Evolutionary conservation across 2,329 filamentous ascomycete genomes (phyloP).

Genomic region (Grosmannia huntii): DNA sequence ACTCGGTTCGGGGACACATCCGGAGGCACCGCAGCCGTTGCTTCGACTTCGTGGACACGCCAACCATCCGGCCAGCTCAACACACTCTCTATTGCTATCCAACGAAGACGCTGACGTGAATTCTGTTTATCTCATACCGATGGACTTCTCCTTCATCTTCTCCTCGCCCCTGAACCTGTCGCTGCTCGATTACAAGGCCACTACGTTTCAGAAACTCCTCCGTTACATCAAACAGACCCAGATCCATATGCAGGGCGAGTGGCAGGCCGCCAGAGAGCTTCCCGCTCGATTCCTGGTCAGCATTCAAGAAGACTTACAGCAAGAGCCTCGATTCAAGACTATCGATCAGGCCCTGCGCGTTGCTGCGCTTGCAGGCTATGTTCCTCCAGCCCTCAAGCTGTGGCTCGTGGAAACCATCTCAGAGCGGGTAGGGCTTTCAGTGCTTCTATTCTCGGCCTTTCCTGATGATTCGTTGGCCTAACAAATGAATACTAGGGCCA

Average conservation of each 20-base stretch:
- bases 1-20: background rate
- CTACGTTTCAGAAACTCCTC: conserved; percentile 73
- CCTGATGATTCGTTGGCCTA: conserved; percentile 4
- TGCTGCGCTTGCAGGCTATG: conserved; percentile 71
- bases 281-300: conserved; percentile 65
- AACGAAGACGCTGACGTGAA: conserved; percentile 23
- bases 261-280: conserved; percentile 69
- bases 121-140: conserved; percentile 51
- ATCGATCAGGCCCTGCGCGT: conserved; percentile 73
- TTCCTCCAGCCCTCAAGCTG: conserved; percentile 61
- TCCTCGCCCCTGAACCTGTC: conserved; percentile 70
- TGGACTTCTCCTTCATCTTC: conserved; percentile 74
- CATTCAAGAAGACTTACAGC: conserved; percentile 61
- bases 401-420: conserved; percentile 79
- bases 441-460: background rate
- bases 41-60: conserved; percentile 39
- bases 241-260: conserved; percentile 67
- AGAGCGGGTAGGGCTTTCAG: conserved; percentile 45
- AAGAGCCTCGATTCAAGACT: conserved; percentile 40
- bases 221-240: conserved; percentile 75
- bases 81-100: conserved; percentile 56
- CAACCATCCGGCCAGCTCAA: conserved; percentile 62
- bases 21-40: conserved; percentile 12
- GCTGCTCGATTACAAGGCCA: conserved; percentile 73
- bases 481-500: conserved; percentile 47